phyloP scores from a whole-genome alignment of 345 rosid species.

The Lagerstroemia speciosa region DNA sequence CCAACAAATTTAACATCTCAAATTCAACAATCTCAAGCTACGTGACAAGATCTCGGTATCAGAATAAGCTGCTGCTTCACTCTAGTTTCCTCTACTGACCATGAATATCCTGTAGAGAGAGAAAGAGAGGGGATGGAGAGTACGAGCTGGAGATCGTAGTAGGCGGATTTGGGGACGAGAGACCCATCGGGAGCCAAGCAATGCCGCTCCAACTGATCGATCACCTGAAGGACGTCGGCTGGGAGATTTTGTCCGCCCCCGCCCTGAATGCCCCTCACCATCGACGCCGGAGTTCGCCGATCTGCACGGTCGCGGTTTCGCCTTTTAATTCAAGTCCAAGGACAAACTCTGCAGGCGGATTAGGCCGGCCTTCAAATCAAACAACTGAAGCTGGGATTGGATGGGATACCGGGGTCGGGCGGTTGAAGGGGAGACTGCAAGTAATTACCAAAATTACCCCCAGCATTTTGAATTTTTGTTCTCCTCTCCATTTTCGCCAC shows the following conservation, averaged over 20 bases:
- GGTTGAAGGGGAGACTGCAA: too few relatives aligned
- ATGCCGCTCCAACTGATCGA: conserved; percentile 96
- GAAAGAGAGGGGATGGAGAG: conserved; percentile 11
- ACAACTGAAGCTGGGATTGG: too few relatives aligned
- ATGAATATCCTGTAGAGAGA: neutral
- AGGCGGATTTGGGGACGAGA: conserved; percentile 81
- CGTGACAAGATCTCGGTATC: neutral
- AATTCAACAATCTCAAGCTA: neutral
- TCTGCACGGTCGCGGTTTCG: too few relatives aligned
- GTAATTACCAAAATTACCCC: too few relatives aligned
- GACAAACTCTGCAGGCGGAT: too few relatives aligned
- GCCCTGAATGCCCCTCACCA: conserved; percentile 53
- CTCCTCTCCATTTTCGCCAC: too few relatives aligned
- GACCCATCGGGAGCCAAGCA: conserved; percentile 95
- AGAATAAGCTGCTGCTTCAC: neutral
- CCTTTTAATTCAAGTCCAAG: too few relatives aligned
- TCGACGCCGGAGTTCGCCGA: conserved; percentile 4
- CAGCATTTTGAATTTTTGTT: too few relatives aligned
- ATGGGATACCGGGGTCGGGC: too few relatives aligned
- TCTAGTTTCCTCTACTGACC: too few relatives aligned
- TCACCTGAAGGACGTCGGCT: conserved; percentile 62
- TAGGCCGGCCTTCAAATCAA: too few relatives aligned
- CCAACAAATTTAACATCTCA: neutral
- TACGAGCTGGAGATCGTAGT: conserved; percentile 83
- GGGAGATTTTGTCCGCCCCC: conserved; percentile 58